Conservation (phyloP, 2,329 filamentous ascomycete genomes). For the Neocucurbitaria cava region DNA sequence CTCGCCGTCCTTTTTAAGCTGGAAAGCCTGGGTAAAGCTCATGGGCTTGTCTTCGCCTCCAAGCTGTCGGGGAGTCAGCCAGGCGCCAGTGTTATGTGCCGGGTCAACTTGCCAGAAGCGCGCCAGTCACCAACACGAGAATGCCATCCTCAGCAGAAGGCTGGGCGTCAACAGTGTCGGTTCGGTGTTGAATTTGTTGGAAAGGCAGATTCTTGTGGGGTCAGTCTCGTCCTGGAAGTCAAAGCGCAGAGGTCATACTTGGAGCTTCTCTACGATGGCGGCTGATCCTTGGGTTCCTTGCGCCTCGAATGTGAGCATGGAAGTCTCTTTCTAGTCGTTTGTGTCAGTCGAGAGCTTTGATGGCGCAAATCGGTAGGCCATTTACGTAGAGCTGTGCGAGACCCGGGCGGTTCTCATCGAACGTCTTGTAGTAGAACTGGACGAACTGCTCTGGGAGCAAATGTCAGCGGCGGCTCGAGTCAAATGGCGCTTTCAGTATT, state of each 20-base stretch:
- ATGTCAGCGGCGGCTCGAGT: constrained; percentile 19
- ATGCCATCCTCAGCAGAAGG: constrained; percentile 73
- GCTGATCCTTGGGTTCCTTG: constrained; percentile 67
- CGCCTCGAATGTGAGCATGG: constrained; percentile 94
- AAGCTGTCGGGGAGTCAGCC: constrained; percentile 62
- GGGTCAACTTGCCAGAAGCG: constrained; percentile 71
- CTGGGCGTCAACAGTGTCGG: constrained; percentile 82
- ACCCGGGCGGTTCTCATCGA: constrained; percentile 73
- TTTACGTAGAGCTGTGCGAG: constrained; percentile 83
- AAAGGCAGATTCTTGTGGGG: constrained; percentile 74
- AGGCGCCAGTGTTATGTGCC: background rate
- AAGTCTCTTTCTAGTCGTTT: constrained; percentile 65
- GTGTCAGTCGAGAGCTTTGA: constrained; percentile 8
- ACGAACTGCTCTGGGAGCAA: constrained; percentile 77
- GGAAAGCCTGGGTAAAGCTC: constrained; percentile 91
- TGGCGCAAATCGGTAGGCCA: constrained; percentile 10
- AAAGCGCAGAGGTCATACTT: constrained; percentile 60
- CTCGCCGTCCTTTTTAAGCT: constrained; percentile 75
- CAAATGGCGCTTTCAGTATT: too few species aligned
- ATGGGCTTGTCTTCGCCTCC: constrained; percentile 86
- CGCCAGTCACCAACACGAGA: constrained; percentile 86
- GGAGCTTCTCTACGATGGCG: constrained; percentile 80
- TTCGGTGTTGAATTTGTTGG: constrained; percentile 78
- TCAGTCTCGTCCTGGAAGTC: constrained; percentile 20
- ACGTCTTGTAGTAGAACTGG: constrained; percentile 87